Evolutionary conservation across 1,139 yeast genomes (phyloP), one percentile per base, ranked within the genome.

Genomic region (Candida sojae): DNA sequence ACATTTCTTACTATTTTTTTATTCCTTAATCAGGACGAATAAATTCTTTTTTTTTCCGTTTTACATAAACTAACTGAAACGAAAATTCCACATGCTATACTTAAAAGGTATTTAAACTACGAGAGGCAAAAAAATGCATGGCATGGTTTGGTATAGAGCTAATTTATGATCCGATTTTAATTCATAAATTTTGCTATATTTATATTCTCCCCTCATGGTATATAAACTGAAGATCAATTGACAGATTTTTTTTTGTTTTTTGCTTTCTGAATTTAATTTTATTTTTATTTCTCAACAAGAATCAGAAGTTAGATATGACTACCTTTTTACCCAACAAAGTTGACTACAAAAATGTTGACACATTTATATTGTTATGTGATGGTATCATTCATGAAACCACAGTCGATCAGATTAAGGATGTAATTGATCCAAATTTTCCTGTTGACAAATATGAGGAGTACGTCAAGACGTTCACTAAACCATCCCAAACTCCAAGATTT

Each of bases 351-450:
- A 70, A 71, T 45, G 44, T 70, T 28, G 70, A 68, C 25, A 53
- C 62, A 8, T 56, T 70, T 40, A 38, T 63, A 26, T 46, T 52
- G 13, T 56, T 75, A 36, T 62, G 71, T 2, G 80, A 75, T 58
- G 77, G 71, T 3, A 49, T 73, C 7, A 48, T 73, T 45, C 72
- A 67, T 48, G 74, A 70, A 30, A 60, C 70, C 1, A 53, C 67
- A 2, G 67, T 72, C 4, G 70, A 67, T 0, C 50, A 51, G 13
- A 55, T 74, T 21, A 62, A 53, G 43, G 68, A 71, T 2, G 60
- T 56, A 39, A 57, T 74, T 35, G 62, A 61, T 36, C 57, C 58
- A 4, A 53, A 53, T 12, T 66, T 73, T 45, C 68, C 73, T 3
- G 49, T 50, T 36, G 71, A 64, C 6, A 61, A 61, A 48, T 49